phyloP scores from a whole-genome alignment of 371 early-diverging fungal species.

The Synchytrium microbalum region DNA sequence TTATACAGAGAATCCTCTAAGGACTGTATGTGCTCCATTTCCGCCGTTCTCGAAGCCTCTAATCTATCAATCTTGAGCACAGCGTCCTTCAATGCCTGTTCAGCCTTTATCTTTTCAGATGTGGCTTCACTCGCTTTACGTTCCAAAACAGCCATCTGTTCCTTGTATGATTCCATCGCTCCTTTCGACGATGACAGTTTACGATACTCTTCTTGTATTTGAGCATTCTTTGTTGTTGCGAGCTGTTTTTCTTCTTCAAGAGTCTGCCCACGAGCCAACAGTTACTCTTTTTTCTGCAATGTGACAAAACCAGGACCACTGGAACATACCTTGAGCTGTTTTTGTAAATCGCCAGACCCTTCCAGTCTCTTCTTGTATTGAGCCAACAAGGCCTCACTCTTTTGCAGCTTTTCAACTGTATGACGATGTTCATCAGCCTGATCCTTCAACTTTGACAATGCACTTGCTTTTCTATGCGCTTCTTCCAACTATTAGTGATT shows the following conservation, averaged over 20 bases:
- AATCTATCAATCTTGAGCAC: slow-evolving; percentile 53
- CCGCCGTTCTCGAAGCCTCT: slow-evolving; percentile 56
- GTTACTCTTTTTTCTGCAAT: background rate
- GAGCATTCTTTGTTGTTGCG: slow-evolving; percentile 13
- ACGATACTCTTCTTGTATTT: slow-evolving; percentile 79
- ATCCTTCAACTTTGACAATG: slow-evolving; percentile 66
- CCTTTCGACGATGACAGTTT: slow-evolving; percentile 70
- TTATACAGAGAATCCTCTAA: slow-evolving; percentile 78
- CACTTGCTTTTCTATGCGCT: slow-evolving; percentile 46
- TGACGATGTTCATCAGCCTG: slow-evolving; percentile 84
- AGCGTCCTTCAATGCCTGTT: slow-evolving; percentile 60
- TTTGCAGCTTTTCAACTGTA: slow-evolving; percentile 78
- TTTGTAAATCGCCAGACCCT: slow-evolving; percentile 68
- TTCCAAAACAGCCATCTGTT: slow-evolving; percentile 68
- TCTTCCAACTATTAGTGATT: slow-evolving; percentile 22
- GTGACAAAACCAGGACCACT: background rate
- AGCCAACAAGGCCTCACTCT: slow-evolving; percentile 84
- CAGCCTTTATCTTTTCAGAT: slow-evolving; percentile 61
- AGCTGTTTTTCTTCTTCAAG: slow-evolving; percentile 72
- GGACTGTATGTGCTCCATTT: slow-evolving; percentile 63
- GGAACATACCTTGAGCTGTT: slow-evolving; percentile 56
- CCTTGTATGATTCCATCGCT: slow-evolving; percentile 77
- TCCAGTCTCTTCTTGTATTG: slow-evolving; percentile 92
- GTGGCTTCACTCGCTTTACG: slow-evolving; percentile 56
- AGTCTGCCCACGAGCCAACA: slow-evolving; percentile 19